A percentile compares a stretch with the other conserved stretches of the same genome.
Evolutionary conservation across 2,329 filamentous ascomycete species (phyloP).

Genomic region (Alternaria incomplexa): DNA sequence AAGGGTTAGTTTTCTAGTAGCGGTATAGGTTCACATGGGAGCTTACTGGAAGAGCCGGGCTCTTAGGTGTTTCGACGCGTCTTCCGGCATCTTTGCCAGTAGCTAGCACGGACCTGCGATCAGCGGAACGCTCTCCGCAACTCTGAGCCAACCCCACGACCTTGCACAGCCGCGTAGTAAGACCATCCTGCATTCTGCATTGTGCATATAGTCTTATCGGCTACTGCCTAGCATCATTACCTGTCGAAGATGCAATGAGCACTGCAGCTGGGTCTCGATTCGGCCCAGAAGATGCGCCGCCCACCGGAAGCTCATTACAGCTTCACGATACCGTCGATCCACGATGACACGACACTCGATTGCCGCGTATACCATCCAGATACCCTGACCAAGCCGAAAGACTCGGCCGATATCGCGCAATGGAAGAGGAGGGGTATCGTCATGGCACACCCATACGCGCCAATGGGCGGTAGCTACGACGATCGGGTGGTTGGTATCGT

Average conservation of each 20-base stretch:
- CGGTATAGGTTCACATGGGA: too few species aligned
- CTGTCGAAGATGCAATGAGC: constrained; percentile 31
- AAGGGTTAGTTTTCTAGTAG: too few species aligned
- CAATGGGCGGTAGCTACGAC: constrained; percentile 83
- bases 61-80: too few species aligned
- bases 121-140: not conserved
- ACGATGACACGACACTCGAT: constrained; percentile 77
- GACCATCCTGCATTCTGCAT: not conserved
- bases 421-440: constrained; percentile 63
- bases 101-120: not conserved
- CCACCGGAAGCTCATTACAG: constrained; percentile 52
- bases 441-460: constrained; percentile 89
- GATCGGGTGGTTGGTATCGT: constrained; percentile 77
- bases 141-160: constrained; percentile 1
- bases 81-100: too few species aligned
- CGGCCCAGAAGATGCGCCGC: constrained; percentile 33
- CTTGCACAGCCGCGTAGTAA: not conserved
- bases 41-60: too few species aligned
- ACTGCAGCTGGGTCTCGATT: constrained; percentile 24
- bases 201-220: not conserved
- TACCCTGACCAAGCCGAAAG: constrained; percentile 23
- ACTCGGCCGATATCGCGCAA: not conserved
- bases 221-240: not conserved
- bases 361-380: constrained; percentile 78
- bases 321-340: constrained; percentile 82